These are phyloP conservation scores for Ceriops tagal DNA, from an alignment of 345 rosid species.

Conservation along the genomic window DNA sequence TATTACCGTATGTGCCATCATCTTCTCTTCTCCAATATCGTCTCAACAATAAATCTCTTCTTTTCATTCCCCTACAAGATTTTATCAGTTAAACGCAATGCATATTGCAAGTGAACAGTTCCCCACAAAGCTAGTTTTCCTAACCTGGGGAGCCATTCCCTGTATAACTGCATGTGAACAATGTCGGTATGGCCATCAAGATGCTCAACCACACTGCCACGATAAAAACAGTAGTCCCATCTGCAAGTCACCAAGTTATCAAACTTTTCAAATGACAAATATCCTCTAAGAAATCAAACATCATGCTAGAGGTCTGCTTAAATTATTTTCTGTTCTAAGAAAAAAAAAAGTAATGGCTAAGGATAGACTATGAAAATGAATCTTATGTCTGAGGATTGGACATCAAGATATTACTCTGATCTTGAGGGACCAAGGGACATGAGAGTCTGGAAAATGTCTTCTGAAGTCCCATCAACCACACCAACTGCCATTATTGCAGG, in stretches of 20 bases:
- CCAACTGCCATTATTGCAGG: slow-evolving; percentile 98
- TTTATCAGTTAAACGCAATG: slow-evolving; percentile 5
- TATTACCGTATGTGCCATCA: slow-evolving; percentile 88
- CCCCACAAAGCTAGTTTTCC: slow-evolving; percentile 6
- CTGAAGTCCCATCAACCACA: slow-evolving; percentile 71
- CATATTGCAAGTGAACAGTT: background rate
- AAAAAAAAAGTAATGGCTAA: too few relatives aligned
- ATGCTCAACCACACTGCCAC: slow-evolving; percentile 75
- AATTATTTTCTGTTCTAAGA: too few relatives aligned
- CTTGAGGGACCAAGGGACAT: slow-evolving; percentile 84
- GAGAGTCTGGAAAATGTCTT: slow-evolving; percentile 66
- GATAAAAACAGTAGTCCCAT: slow-evolving; percentile 84
- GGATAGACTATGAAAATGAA: too few relatives aligned
- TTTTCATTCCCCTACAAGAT: slow-evolving; percentile 60
- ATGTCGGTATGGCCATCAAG: slow-evolving; percentile 93
- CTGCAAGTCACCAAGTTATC: slow-evolving; percentile 38
- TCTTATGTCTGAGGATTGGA: too few relatives aligned
- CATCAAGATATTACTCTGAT: slow-evolving; percentile 62
- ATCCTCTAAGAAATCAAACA: background rate
- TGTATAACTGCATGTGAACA: slow-evolving; percentile 54
- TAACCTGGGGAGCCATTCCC: slow-evolving; percentile 83
- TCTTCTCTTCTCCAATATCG: slow-evolving; percentile 98
- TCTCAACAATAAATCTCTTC: slow-evolving; percentile 70
- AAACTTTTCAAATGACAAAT: background rate
- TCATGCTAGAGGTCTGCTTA: background rate